Percentiles rank a stretch among this genome's conserved stretches.
Conservation (phyloP, 352 stramenopile species). For the Globisporangium yorkense region DNA sequence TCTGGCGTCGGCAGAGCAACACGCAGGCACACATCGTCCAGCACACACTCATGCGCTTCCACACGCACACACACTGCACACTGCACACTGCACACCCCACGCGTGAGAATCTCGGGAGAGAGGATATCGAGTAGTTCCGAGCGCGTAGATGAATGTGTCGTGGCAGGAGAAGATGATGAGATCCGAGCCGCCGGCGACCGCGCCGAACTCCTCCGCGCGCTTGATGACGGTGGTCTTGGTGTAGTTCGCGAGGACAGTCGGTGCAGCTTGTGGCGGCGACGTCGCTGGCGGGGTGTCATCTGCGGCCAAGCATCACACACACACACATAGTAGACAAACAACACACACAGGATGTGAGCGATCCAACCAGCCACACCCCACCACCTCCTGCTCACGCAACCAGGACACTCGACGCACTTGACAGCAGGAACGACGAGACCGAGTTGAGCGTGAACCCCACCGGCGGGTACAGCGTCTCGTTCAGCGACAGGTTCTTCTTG, state of each 20-base stretch:
- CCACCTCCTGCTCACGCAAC: not conserved
- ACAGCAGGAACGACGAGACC: slow-evolving; percentile 12
- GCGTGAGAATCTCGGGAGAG: slow-evolving; percentile 11
- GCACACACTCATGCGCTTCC: not conserved
- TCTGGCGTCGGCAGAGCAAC: too few relatives aligned
- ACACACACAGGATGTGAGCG: not conserved
- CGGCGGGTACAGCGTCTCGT: slow-evolving; percentile 74
- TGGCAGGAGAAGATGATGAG: slow-evolving; percentile 90
- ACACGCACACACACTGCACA: slow-evolving; percentile 1
- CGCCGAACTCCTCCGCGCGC: slow-evolving; percentile 51
- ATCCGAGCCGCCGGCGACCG: slow-evolving; percentile 40
- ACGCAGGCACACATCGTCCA: too few relatives aligned
- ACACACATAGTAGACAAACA: not conserved
- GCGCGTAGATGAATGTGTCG: slow-evolving; percentile 93
- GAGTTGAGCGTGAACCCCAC: slow-evolving; percentile 55
- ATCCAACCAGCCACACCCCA: not conserved
- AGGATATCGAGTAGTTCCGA: slow-evolving; percentile 91
- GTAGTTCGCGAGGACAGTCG: slow-evolving; percentile 54
- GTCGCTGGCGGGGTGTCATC: slow-evolving; percentile 3
- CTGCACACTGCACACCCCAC: not conserved
- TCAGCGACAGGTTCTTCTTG: slow-evolving; percentile 70
- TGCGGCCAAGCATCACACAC: not conserved
- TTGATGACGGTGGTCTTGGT: slow-evolving; percentile 81
- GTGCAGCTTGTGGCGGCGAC: slow-evolving; percentile 12
- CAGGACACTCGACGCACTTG: slow-evolving; percentile 4